Evolutionary conservation across 148 eudicot genomes (phyloP).

Genomic region (Rhododendron ferrugineum): DNA sequence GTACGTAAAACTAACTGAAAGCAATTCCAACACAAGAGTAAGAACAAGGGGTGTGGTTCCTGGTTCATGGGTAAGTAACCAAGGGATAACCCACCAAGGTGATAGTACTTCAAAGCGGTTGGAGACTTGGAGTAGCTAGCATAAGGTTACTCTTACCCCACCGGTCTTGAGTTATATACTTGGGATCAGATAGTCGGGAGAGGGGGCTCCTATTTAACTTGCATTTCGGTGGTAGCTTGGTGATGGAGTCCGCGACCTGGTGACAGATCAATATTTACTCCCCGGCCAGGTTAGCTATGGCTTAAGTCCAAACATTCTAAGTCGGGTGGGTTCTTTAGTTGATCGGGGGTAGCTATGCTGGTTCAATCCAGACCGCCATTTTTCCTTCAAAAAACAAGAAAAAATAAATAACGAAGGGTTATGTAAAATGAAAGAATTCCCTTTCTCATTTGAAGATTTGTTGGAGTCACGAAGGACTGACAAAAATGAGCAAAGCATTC

Average conservation of each 20-base stretch:
- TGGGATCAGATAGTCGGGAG: neutral
- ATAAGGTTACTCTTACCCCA: neutral
- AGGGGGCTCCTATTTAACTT: neutral
- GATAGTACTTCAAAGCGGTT: neutral
- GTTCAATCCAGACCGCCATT: neutral
- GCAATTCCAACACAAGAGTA: neutral
- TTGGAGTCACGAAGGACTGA: neutral
- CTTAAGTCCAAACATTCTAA: neutral
- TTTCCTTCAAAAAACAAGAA: too few species aligned
- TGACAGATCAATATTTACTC: neutral
- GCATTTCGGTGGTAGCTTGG: neutral
- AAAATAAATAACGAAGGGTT: neutral
- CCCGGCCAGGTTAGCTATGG: too few species aligned
- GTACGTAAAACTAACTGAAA: neutral
- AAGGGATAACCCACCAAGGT: neutral
- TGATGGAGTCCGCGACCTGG: neutral
- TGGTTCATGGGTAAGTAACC: neutral
- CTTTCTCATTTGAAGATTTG: neutral
- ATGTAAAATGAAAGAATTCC: neutral
- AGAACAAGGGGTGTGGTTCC: neutral
- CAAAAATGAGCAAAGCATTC: neutral
- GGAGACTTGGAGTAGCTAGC: neutral
- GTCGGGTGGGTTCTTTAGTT: neutral
- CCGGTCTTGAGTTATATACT: neutral
- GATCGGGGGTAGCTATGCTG: neutral